Base-by-base conservation (phyloP, 352 stramenopile species). In the Thalassiosira ordinaria region DNA sequence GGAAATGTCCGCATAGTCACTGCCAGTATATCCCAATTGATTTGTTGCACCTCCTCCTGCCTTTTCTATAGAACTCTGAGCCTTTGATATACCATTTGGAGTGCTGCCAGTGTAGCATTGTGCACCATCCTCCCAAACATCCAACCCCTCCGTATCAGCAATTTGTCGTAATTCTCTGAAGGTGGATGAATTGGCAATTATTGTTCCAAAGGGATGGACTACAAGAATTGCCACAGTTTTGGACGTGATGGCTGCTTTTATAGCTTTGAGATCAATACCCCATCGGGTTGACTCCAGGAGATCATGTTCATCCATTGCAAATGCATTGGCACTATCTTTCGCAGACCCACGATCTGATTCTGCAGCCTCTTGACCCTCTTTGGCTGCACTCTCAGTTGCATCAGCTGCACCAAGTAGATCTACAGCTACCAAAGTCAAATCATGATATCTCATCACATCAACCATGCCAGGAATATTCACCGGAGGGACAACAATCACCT, bases 81-180 rank as follows among this genome's bases (percentile, higher is more conserved):
- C n/a, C n/a, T n/a, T n/a, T n/a, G n/a, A n/a, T n/a, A n/a, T n/a
- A n/a, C n/a, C n/a, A n/a, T n/a, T n/a, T n/a, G n/a, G n/a, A n/a
- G n/a, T 22, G 24, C 74, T 24, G 49, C 89, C 89, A 33, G 62
- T 82, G 60, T 91, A 94, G 57, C 80, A 90, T 70, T 94, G 82
- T n/a, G 89, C 89, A 80, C 87, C 89, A 77, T 94, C 89, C 66
- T 93, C 87, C 74, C 80, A 87, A 46, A 94, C 47, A 35, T 92
- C 85, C 24, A 93, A 20, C 20, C 67, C 35, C 63, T 86, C 2
- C n/a, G 8, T 16, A 57, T 86, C 53, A 14, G 84, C 82, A 1
- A 92, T 27, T 35, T n/a, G 51, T 65, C 85, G 66, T 14, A 94
- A 37, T 27, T 78, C 18, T 33, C 65, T 44, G 64, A 91, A 80